Conservation (phyloP, 352 stramenopile species). For the Phytopythium mirpurense region DNA sequence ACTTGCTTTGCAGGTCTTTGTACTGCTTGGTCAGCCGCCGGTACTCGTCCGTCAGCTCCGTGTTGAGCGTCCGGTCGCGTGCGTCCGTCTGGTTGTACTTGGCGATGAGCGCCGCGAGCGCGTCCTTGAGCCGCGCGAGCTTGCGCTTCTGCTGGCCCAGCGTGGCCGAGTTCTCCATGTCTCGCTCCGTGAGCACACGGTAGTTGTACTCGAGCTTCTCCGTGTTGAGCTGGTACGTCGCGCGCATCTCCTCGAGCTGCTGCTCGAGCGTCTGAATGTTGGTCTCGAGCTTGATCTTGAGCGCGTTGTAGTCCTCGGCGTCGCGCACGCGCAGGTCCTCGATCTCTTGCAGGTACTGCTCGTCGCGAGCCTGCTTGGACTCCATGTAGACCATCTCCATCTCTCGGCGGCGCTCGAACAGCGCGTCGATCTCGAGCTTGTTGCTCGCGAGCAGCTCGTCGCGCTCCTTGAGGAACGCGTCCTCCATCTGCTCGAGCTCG, state of each 20-base stretch:
- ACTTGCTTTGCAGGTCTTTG: constrained; percentile 94
- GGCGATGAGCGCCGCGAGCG: constrained; percentile 79
- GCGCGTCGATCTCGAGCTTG: constrained; percentile 88
- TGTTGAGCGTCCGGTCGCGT: constrained; percentile 84
- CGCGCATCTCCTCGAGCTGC: constrained; percentile 94
- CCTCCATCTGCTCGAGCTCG: constrained; percentile 91
- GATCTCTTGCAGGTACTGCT: constrained; percentile 90
- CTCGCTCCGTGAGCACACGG: constrained; percentile 90
- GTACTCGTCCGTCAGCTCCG: constrained; percentile 93
- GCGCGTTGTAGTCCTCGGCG: constrained; percentile 92
- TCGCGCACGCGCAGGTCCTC: constrained; percentile 89
- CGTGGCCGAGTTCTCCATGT: constrained; percentile 94
- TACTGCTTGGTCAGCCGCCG: constrained; percentile 93
- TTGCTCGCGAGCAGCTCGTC: constrained; percentile 87
- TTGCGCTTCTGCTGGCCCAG: constrained; percentile 93
- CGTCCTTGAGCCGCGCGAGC: constrained; percentile 90
- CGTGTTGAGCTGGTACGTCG: constrained; percentile 95
- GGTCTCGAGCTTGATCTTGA: constrained; percentile 96
- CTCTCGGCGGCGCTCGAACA: constrained; percentile 90
- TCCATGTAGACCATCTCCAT: constrained; percentile 95
- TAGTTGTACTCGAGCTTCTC: constrained; percentile 98
- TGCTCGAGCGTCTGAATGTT: constrained; percentile 96
- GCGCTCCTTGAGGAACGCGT: constrained; percentile 90
- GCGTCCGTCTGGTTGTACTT: constrained; percentile 92
- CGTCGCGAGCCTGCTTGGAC: constrained; percentile 84